phyloP scores from a whole-genome alignment of 2,329 filamentous ascomycete species.

The Coniochaeta ligniaria region DNA sequence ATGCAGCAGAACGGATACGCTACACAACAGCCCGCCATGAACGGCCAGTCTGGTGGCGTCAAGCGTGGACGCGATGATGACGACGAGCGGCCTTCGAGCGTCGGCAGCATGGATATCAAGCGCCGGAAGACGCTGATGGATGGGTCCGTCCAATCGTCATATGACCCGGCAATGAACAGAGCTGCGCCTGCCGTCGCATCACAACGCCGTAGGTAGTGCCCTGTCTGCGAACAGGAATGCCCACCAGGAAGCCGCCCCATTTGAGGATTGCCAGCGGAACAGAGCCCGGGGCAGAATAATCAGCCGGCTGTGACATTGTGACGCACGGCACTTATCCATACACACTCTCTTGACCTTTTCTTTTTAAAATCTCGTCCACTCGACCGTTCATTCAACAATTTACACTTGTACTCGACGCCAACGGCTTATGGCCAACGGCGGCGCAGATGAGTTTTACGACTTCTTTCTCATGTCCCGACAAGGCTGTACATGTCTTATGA shows the following conservation, averaged over 20 bases:
- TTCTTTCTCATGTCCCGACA: constrained; percentile 2
- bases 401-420: constrained; percentile 1
- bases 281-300: background rate
- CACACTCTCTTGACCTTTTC: constrained; percentile 2
- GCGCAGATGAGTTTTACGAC: constrained; percentile 2
- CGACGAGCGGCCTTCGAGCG: constrained; percentile 28
- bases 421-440: background rate
- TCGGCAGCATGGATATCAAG: constrained; percentile 21
- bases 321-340: constrained; percentile 16
- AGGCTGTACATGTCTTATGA: constrained; percentile 2
- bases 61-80: constrained; percentile 37
- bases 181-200: constrained; percentile 18
- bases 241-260: background rate
- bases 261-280: background rate
- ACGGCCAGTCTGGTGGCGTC: constrained; percentile 43
- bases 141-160: background rate
- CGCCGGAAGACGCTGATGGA: constrained; percentile 23
- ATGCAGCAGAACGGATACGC: constrained; percentile 58
- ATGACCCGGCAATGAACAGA: constrained; percentile 10
- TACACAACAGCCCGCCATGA: constrained; percentile 55
- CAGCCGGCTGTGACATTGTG: background rate
- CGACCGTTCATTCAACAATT: background rate
- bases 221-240: background rate
- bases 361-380: background rate
- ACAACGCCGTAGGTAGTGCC: constrained; percentile 16